Percentiles rank a stretch among this genome's conserved stretches.
These are phyloP conservation scores for Penicillium tannophilum DNA, from an alignment of 495 filamentous ascomycete species.

Conservation along the genomic window DNA sequence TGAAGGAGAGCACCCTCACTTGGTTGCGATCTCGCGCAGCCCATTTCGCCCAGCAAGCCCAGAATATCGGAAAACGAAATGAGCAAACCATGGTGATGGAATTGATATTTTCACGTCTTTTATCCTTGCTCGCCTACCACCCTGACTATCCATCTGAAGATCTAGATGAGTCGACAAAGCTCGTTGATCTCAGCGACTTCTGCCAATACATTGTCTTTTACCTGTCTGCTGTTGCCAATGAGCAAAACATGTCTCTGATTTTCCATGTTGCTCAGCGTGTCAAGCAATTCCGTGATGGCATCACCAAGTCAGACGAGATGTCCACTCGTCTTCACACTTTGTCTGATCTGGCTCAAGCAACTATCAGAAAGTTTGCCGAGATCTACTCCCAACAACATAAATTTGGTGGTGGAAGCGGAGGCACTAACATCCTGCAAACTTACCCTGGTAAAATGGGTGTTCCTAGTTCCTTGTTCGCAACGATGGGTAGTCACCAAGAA, in stretches of 20 bases:
- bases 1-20: slow-evolving; percentile 73
- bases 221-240: slow-evolving; percentile 75
- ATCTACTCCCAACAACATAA: slow-evolving; percentile 52
- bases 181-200: slow-evolving; percentile 75
- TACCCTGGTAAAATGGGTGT: slow-evolving; percentile 81
- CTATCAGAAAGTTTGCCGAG: slow-evolving; percentile 79
- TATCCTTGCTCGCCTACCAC: slow-evolving; percentile 91
- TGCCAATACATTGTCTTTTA: slow-evolving; percentile 89
- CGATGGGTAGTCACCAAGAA: slow-evolving; percentile 71
- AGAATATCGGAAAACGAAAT: slow-evolving; percentile 41
- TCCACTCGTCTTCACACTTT: slow-evolving; percentile 70
- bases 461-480: slow-evolving; percentile 73
- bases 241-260: slow-evolving; percentile 84
- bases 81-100: slow-evolving; percentile 70
- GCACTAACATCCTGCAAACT: slow-evolving; percentile 74
- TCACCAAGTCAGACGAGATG: slow-evolving; percentile 59
- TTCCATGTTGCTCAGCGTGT: slow-evolving; percentile 91
- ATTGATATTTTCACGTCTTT: slow-evolving; percentile 76
- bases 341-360: slow-evolving; percentile 82
- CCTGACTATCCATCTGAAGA: slow-evolving; percentile 72
- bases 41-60: slow-evolving; percentile 43
- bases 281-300: slow-evolving; percentile 83
- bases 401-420: slow-evolving; percentile 58
- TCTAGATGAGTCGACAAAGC: slow-evolving; percentile 51
- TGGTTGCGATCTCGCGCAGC: slow-evolving; percentile 83